Evolutionary conservation across 2,329 filamentous ascomycete genomes (phyloP).

Genomic region (Colletotrichum chlorophyti): DNA sequence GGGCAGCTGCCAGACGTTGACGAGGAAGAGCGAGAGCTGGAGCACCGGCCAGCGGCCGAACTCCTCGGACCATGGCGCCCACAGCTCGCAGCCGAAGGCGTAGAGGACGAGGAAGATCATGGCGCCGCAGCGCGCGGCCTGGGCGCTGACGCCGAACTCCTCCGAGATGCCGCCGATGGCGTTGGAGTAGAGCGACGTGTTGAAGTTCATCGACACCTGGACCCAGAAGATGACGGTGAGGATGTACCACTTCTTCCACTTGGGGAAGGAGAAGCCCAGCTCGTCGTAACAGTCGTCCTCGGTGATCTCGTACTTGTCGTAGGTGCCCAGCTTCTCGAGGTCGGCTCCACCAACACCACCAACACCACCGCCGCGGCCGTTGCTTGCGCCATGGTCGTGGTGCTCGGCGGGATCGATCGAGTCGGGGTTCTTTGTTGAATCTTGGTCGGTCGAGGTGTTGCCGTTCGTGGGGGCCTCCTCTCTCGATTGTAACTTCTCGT

Average conservation of each 20-base stretch:
- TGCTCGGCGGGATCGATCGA: constrained; percentile 35
- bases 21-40: constrained; percentile 74
- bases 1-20: constrained; percentile 79
- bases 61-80: constrained; percentile 89
- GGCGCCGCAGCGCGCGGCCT: constrained; percentile 75
- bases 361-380: constrained; percentile 24
- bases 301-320: constrained; percentile 54
- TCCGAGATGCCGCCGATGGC: constrained; percentile 69
- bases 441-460: not conserved
- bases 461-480: not conserved
- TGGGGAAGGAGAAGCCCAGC: constrained; percentile 67
- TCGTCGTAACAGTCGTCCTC: constrained; percentile 69
- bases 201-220: constrained; percentile 81
- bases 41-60: constrained; percentile 79
- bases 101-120: constrained; percentile 82
- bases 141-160: constrained; percentile 71
- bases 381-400: constrained; percentile 44
- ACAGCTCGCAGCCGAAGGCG: constrained; percentile 86
- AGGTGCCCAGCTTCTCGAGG: constrained; percentile 44
- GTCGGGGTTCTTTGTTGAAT: not conserved
- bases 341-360: too few species aligned
- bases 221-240: constrained; percentile 76
- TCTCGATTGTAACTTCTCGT: constrained; percentile 42
- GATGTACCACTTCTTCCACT: constrained; percentile 74
- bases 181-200: constrained; percentile 77